Conservation (phyloP, 805 yeast genomes). For the Candida silvicultrix region DNA sequence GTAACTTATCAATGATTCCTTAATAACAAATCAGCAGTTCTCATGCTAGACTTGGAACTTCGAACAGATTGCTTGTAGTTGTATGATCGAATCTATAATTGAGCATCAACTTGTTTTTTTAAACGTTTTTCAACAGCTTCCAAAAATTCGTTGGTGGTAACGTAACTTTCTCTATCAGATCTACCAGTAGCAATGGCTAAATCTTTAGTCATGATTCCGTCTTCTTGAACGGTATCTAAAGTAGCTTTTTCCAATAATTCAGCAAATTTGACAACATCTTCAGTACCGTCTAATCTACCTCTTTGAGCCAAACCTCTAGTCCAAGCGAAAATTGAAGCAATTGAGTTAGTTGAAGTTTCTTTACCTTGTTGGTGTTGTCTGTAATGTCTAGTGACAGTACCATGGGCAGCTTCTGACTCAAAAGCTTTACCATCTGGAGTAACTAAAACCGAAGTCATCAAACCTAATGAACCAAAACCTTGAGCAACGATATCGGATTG, state of each 20-base stretch:
- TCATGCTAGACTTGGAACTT: neutral
- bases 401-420: conserved; percentile 84
- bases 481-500: conserved; percentile 83
- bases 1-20: too few relatives aligned
- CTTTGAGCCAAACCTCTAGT: conserved; percentile 78
- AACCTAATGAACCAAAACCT: conserved; percentile 79
- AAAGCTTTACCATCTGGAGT: conserved; percentile 85
- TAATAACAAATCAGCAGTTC: conserved; percentile 1
- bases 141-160: conserved; percentile 69
- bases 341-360: conserved; percentile 79
- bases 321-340: conserved; percentile 85
- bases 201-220: conserved; percentile 79
- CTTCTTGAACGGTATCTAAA: conserved; percentile 64
- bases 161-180: conserved; percentile 55
- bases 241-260: conserved; percentile 59
- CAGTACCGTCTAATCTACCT: conserved; percentile 69
- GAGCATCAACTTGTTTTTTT: conserved; percentile 25
- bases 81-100: conserved; percentile 4
- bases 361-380: conserved; percentile 79
- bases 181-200: conserved; percentile 68
- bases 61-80: too few relatives aligned
- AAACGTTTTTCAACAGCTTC: conserved; percentile 68
- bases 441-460: conserved; percentile 78
- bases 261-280: conserved; percentile 65
- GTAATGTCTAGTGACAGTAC: conserved; percentile 82